phyloP scores from a whole-genome alignment of 345 rosid species.

The Excoecaria agallocha region DNA sequence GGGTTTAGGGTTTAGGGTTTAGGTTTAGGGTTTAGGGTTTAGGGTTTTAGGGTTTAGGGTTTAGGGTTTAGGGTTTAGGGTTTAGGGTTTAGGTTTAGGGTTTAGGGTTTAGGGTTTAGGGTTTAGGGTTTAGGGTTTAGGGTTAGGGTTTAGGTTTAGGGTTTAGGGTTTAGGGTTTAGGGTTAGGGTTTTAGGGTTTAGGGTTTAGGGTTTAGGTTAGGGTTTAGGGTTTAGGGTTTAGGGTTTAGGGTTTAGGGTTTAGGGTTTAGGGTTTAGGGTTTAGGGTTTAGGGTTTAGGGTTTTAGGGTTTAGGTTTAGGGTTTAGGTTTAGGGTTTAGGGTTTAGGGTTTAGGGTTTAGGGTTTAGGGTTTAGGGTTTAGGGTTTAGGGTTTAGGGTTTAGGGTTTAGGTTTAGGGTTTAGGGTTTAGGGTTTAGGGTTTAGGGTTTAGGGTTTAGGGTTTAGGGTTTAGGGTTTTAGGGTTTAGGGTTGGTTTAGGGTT shows the following conservation, averaged over 20 bases:
- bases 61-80: conserved; percentile 28
- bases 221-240: conserved; percentile 23
- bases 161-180: conserved; percentile 28
- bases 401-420: conserved; percentile 20
- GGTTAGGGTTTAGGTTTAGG: conserved; percentile 30
- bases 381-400: conserved; percentile 21
- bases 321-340: conserved; percentile 16
- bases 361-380: too few relatives aligned
- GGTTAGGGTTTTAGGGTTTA: conserved; percentile 5
- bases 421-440: too few relatives aligned
- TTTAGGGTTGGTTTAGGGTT: too few relatives aligned
- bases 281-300: conserved; percentile 27
- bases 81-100: conserved; percentile 22
- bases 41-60: conserved; percentile 16
- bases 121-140: conserved; percentile 22
- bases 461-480: conserved; percentile 21
- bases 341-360: conserved; percentile 34
- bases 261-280: conserved; percentile 27
- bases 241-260: conserved; percentile 30
- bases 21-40: conserved; percentile 16
- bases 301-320: conserved; percentile 19
- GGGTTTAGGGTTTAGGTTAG: conserved; percentile 17
- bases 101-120: conserved; percentile 29
- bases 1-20: conserved; percentile 17
- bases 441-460: conserved; percentile 19